Conservation (phyloP, 176 grass and related monocot genomes). For the Echinochloa phyllopogon region DNA sequence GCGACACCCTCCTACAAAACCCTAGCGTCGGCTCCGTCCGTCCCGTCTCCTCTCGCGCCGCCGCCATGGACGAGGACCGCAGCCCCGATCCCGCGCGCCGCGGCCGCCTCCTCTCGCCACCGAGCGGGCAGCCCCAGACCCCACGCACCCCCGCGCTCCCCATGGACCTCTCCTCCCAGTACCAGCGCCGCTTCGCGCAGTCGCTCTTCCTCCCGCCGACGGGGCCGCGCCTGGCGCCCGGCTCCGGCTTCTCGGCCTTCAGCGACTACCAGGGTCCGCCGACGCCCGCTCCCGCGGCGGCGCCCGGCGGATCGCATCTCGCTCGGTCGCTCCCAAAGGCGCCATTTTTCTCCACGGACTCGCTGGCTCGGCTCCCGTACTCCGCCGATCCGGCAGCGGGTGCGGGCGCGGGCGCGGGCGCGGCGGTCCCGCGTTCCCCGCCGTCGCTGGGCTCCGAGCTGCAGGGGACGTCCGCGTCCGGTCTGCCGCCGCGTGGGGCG, state of each 20-base stretch:
- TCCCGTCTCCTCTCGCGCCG: background rate
- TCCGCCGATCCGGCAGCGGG: background rate
- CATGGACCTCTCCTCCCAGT: conserved; percentile 30
- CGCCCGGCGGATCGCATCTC: conserved; percentile 42
- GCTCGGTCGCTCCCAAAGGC: conserved; percentile 41
- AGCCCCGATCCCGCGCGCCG: conserved; percentile 21
- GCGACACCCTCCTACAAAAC: background rate
- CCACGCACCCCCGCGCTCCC: background rate
- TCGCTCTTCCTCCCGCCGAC: conserved; percentile 15
- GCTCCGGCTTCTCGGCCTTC: conserved; percentile 32
- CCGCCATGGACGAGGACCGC: conserved; percentile 41
- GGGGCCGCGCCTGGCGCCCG: background rate
- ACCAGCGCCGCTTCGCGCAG: background rate
- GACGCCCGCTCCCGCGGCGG: background rate
- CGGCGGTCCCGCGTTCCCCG: conserved; percentile 21
- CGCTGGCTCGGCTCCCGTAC: conserved; percentile 31
- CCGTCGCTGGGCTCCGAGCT: conserved; percentile 17
- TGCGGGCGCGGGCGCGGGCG: background rate
- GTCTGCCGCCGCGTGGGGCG: conserved; percentile 51
- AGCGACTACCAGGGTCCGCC: conserved; percentile 35
- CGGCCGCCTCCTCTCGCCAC: conserved; percentile 6
- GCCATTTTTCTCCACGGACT: conserved; percentile 49
- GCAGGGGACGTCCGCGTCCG: background rate
- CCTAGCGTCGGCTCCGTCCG: conserved; percentile 1
- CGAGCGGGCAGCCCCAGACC: background rate